phyloP scores from a whole-genome alignment of 495 filamentous ascomycete species.

The Pyrenula massariospora region DNA sequence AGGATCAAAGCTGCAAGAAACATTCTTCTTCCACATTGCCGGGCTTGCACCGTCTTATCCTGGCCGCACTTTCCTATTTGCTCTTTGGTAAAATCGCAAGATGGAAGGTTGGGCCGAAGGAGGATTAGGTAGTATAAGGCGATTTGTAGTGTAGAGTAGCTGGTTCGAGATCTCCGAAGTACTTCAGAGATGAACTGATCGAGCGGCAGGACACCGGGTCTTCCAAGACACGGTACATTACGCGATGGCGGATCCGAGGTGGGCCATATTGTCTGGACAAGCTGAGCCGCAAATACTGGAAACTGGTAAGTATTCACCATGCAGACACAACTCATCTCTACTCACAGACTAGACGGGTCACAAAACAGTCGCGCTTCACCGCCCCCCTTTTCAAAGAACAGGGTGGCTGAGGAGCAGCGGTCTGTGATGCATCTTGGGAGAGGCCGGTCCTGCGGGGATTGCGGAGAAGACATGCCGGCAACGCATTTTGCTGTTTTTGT shows the following conservation, averaged over 20 bases:
- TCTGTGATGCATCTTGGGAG: background rate
- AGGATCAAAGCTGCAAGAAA: slow-evolving; percentile 88
- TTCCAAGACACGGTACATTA: background rate
- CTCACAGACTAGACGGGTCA: background rate
- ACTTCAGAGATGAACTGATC: slow-evolving; percentile 97
- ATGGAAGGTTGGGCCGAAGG: slow-evolving; percentile 83
- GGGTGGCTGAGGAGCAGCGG: background rate
- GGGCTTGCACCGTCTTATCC: slow-evolving; percentile 51
- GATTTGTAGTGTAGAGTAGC: slow-evolving; percentile 94
- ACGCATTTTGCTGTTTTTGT: background rate
- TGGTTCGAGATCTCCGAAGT: slow-evolving; percentile 83
- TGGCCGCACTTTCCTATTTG: slow-evolving; percentile 63
- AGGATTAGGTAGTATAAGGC: slow-evolving; percentile 93
- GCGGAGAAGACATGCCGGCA: background rate
- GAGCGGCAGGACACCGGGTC: slow-evolving; percentile 69
- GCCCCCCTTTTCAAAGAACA: background rate
- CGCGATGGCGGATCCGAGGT: slow-evolving; percentile 19
- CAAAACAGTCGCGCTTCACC: background rate
- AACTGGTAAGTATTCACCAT: background rate
- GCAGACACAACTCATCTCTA: background rate
- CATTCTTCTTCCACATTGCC: slow-evolving; percentile 91
- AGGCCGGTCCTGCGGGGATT: background rate
- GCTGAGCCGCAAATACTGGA: slow-evolving; percentile 88
- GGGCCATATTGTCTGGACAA: slow-evolving; percentile 98
- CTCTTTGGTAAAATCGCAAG: slow-evolving; percentile 75